Evolutionary conservation across 2,329 filamentous ascomycete genomes (phyloP).

Genomic region (Cyclaneusma minus): DNA sequence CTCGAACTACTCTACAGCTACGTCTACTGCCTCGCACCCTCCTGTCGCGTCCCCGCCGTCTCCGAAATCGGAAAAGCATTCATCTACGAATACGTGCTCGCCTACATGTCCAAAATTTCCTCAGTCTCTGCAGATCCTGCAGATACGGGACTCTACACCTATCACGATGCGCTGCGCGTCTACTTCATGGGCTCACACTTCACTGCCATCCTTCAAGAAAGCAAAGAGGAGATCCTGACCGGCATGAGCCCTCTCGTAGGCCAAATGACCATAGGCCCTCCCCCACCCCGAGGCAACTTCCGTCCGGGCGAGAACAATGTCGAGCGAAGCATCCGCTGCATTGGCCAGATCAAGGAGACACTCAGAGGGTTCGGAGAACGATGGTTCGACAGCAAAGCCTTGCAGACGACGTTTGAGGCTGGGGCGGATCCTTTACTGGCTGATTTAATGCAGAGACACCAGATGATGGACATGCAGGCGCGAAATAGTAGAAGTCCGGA

Average conservation of each 20-base stretch:
- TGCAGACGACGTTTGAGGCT: conserved; percentile 36
- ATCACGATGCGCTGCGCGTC: conserved; percentile 72
- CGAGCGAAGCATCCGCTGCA: conserved; percentile 36
- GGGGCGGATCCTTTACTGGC: conserved; percentile 12
- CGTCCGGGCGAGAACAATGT: conserved; percentile 31
- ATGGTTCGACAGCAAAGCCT: conserved; percentile 39
- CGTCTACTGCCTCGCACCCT: conserved; percentile 76
- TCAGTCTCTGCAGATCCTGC: conserved; percentile 44
- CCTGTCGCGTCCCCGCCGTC: conserved; percentile 54
- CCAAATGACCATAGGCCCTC: conserved; percentile 23
- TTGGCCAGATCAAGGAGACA: conserved; percentile 37
- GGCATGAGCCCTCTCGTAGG: conserved; percentile 14
- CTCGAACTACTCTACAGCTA: conserved; percentile 84
- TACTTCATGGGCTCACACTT: conserved; percentile 59
- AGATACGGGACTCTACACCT: conserved; percentile 59
- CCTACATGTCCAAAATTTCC: conserved; percentile 65
- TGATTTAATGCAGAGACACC: conserved; percentile 27
- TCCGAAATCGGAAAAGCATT: conserved; percentile 63
- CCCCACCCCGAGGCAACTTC: conserved; percentile 30
- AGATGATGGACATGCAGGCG: conserved; percentile 20
- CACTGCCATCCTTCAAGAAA: conserved; percentile 41
- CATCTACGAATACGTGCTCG: conserved; percentile 73
- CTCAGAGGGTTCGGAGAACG: conserved; percentile 40
- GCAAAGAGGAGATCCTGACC: conserved; percentile 38
- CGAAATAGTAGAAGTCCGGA: no score